phyloP scores from a whole-genome alignment of 208 protist genomes.

The Trypanosoma rangeli region DNA sequence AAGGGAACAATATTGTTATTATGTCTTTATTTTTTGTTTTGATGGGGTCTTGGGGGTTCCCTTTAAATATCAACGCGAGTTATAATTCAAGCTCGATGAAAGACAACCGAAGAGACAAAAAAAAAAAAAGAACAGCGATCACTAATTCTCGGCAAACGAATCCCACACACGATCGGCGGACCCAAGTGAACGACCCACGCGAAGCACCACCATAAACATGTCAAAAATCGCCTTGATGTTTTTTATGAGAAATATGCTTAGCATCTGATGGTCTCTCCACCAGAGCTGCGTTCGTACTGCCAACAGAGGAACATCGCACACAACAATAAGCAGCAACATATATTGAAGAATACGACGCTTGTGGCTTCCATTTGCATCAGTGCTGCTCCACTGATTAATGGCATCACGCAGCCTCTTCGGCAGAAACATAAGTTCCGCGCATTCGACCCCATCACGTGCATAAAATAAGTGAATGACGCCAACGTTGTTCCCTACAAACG shows the following conservation, averaged over 20 bases:
- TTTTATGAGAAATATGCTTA: slow-evolving; percentile 26
- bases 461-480: slow-evolving; percentile 28
- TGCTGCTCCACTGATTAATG: slow-evolving; percentile 18
- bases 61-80: background rate
- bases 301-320: slow-evolving; percentile 32
- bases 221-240: slow-evolving; percentile 33
- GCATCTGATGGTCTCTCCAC: slow-evolving; percentile 19
- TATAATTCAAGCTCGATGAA: background rate
- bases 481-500: slow-evolving; percentile 26
- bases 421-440: slow-evolving; percentile 18
- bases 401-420: slow-evolving; percentile 21
- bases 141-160: slow-evolving; percentile 1
- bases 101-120: slow-evolving; percentile 1
- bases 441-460: slow-evolving; percentile 18
- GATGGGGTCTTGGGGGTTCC: too few relatives aligned
- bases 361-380: slow-evolving; percentile 17
- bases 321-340: slow-evolving; percentile 25
- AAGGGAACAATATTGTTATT: background rate
- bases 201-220: slow-evolving; percentile 22
- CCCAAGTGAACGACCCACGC: slow-evolving; percentile 5
- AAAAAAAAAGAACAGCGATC: slow-evolving; percentile 4
- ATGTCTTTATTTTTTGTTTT: background rate
- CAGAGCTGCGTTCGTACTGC: slow-evolving; percentile 28
- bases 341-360: slow-evolving; percentile 33
- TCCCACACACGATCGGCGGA: slow-evolving; percentile 4